These are phyloP conservation scores for Cladosporium sp. DNA, from an alignment of 2,329 filamentous ascomycete genomes.

Conservation along the genomic window DNA sequence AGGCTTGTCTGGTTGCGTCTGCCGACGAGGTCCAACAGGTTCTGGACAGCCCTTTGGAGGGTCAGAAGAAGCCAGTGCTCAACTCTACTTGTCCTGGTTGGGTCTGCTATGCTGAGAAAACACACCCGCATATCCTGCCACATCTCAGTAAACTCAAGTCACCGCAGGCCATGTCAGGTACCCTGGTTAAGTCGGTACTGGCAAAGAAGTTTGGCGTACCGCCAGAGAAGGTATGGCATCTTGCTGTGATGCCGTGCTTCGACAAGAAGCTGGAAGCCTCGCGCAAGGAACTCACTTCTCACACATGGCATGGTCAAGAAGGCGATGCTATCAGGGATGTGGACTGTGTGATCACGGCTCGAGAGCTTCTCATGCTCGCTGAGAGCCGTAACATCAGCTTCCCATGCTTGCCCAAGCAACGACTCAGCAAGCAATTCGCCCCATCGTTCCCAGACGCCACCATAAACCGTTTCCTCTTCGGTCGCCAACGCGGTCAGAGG, in stretches of 20 bases:
- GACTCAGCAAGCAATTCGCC: conserved; percentile 49
- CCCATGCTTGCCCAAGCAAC: conserved; percentile 64
- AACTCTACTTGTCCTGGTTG: conserved; percentile 93
- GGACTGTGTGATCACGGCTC: conserved; percentile 96
- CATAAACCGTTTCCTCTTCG: conserved; percentile 74
- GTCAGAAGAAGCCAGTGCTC: conserved; percentile 64
- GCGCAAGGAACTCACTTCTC: conserved; percentile 78
- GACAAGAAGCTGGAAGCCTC: conserved; percentile 98
- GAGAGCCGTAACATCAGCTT: conserved; percentile 78
- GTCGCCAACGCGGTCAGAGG: conserved; percentile 50
- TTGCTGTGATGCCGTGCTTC: conserved; percentile 97
- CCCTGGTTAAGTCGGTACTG: conserved; percentile 82
- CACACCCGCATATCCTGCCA: conserved; percentile 87
- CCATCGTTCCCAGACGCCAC: conserved; percentile 70
- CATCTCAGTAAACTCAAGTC: conserved; percentile 91
- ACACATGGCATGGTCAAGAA: conserved; percentile 37
- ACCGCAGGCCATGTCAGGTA: conserved; percentile 88
- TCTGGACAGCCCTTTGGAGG: conserved; percentile 41
- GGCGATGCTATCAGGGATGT: conserved; percentile 73
- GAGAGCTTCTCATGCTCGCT: conserved; percentile 87
- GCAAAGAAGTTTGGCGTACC: conserved; percentile 70
- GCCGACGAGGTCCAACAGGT: conserved; percentile 49
- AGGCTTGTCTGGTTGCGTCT: conserved; percentile 71
- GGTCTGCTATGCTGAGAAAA: conserved; percentile 99
- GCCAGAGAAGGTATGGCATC: conserved; percentile 84